These are phyloP conservation scores for Nakaseomyces delphensis DNA, from an alignment of 1,139 yeast genomes.

Conservation along the genomic window DNA sequence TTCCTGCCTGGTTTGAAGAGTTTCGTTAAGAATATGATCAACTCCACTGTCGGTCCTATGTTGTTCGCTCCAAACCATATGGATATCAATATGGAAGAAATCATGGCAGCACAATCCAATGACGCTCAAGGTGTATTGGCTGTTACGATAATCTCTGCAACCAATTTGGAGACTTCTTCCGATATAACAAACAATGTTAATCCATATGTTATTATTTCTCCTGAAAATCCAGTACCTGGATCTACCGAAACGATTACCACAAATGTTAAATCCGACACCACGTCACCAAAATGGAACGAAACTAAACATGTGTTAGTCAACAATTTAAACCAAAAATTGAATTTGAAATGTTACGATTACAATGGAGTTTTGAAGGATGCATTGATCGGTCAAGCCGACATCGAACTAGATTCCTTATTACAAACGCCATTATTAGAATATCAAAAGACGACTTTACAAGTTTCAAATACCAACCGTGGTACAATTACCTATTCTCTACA, in stretches of 20 bases:
- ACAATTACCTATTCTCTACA: constrained; percentile 50
- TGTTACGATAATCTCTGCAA: constrained; percentile 49
- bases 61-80: constrained; percentile 75
- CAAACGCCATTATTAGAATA: constrained; percentile 39
- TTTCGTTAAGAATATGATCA: constrained; percentile 63
- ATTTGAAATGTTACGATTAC: constrained; percentile 47
- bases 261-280: constrained; percentile 46
- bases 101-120: constrained; percentile 52
- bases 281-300: constrained; percentile 58
- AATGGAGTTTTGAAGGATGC: constrained; percentile 47
- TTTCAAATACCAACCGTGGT: constrained; percentile 54
- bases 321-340: constrained; percentile 48
- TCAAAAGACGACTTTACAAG: constrained; percentile 30
- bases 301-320: constrained; percentile 52
- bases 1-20: constrained; percentile 69
- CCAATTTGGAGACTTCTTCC: constrained; percentile 39
- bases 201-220: constrained; percentile 48
- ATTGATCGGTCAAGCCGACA: constrained; percentile 47
- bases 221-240: constrained; percentile 37
- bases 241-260: constrained; percentile 41
- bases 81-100: constrained; percentile 64
- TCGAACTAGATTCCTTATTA: constrained; percentile 50
- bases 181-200: constrained; percentile 43
- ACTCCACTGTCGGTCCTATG: constrained; percentile 63
- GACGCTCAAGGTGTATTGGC: constrained; percentile 65